phyloP scores from a whole-genome alignment of 192 early-diverging fungal genomes.

The Backusella morwellensis region DNA sequence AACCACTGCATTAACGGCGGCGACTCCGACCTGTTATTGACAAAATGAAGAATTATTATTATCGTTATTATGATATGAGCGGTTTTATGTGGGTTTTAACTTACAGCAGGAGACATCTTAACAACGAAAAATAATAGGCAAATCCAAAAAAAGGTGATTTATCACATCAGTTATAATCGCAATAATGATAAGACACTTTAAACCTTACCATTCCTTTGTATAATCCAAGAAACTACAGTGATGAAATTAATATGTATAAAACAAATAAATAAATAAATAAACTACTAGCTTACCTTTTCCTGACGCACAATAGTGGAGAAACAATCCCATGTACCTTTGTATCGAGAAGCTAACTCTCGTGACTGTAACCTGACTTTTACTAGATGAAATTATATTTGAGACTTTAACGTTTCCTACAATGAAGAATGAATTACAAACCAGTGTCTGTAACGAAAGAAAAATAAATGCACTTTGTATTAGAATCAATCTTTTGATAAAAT shows the following conservation, averaged over 20 bases:
- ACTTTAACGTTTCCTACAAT: neutral
- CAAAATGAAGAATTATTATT: slow-evolving; percentile 8
- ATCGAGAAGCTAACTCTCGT: slow-evolving; percentile 46
- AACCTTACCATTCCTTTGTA: slow-evolving; percentile 61
- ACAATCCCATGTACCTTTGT: slow-evolving; percentile 59
- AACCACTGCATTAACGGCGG: slow-evolving; percentile 51
- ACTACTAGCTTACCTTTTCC: slow-evolving; percentile 46
- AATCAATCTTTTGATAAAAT: neutral
- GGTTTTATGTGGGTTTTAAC: neutral
- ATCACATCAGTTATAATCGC: slow-evolving; percentile 3
- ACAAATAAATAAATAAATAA: slow-evolving; percentile 1
- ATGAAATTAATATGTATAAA: neutral
- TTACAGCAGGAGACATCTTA: slow-evolving; percentile 55
- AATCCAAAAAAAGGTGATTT: neutral
- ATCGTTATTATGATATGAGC: neutral
- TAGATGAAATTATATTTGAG: slow-evolving; percentile 12
- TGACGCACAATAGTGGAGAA: slow-evolving; percentile 49
- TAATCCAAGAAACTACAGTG: slow-evolving; percentile 46
- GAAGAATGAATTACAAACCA: slow-evolving; percentile 7
- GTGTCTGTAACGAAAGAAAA: slow-evolving; percentile 20
- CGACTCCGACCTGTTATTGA: slow-evolving; percentile 48
- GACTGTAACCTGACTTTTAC: slow-evolving; percentile 60
- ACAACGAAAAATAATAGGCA: neutral
- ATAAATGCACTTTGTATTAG: neutral
- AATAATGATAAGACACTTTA: neutral